Base-by-base conservation (phyloP, 2,329 filamentous ascomycete genomes). In the Ascomycota sp. region DNA sequence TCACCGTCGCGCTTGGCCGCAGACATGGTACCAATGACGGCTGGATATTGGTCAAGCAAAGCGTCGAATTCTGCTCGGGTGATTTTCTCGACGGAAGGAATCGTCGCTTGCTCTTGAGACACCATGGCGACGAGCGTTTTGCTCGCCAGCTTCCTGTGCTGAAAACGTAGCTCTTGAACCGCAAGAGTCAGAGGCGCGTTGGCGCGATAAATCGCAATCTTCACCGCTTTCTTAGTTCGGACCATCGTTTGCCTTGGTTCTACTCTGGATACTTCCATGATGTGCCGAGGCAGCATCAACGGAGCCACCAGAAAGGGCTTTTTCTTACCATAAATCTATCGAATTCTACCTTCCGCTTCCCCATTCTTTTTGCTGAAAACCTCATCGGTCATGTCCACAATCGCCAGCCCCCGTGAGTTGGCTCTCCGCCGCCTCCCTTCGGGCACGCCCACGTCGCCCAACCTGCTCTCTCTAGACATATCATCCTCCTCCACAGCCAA, bases 371-470 rank as follows among this genome's bases (percentile, higher is more conserved):
- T n/a, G n/a, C n/a, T n/a, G n/a, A n/a, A n/a, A n/a, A n/a, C n/a
- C n/a, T n/a, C n/a, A n/a, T n/a, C n/a, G n/a, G n/a, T n/a, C 38
- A 75, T 75, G 70, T 73, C 70, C 7, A 73, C 69, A 25, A 75
- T 75, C 36, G 68, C 70, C 25, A 63, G 65, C 8, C 69, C 69
- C 17, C 65, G 70, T 34, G 69, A 75, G 25, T 55, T 61, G 25
- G 43, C 75, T 53, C 25, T 73, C 61, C 48, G 68, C 53, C 57
- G 72, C 43, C 56, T 69, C 44, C 47, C 70, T 56, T 61, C 62
- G 9, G 48, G 51, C 33, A 57, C 75, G 4, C 77, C 80, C 1
- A 75, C 75, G 6, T 78, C 75, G 24, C 89, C 23, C 33, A 63
- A 32, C 25, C 4, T 17, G 2, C 20, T 17, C 13, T 17, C 25